Percentiles rank a stretch among this genome's conserved stretches.
phyloP scores from a whole-genome alignment of 2,329 filamentous ascomycete species.

The Verruconis gallopava region DNA sequence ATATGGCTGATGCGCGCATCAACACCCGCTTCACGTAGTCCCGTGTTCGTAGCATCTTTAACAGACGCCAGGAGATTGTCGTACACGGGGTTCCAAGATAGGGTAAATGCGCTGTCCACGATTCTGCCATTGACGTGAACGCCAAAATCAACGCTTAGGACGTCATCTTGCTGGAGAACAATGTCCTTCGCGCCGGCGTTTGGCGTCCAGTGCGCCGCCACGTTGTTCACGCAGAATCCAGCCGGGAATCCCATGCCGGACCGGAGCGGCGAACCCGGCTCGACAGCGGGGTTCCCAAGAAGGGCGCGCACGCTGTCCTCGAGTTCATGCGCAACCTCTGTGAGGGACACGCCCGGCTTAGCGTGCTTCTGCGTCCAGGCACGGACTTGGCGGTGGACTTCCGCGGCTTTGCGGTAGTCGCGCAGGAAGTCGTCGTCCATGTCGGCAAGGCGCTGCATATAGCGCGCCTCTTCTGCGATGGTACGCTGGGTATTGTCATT shows the following conservation, averaged over 20 bases:
- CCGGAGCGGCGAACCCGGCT: constrained; percentile 63
- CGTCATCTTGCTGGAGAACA: constrained; percentile 50
- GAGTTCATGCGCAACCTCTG: constrained; percentile 75
- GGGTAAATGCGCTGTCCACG: constrained; percentile 58
- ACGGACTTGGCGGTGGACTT: constrained; percentile 78
- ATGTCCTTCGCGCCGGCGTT: constrained; percentile 79
- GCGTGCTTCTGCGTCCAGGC: constrained; percentile 71
- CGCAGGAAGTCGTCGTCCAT: constrained; percentile 53
- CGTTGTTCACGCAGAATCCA: constrained; percentile 72
- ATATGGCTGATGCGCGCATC: constrained; percentile 82
- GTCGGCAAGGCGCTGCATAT: constrained; percentile 66
- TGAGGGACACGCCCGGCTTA: constrained; percentile 67
- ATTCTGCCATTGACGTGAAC: constrained; percentile 59
- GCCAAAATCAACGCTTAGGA: constrained; percentile 63
- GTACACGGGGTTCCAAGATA: constrained; percentile 55
- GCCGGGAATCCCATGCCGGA: constrained; percentile 81
- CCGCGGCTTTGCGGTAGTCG: constrained; percentile 75
- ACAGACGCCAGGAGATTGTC: constrained; percentile 54
- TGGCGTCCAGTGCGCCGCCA: constrained; percentile 75
- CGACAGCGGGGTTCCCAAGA: constrained; percentile 61
- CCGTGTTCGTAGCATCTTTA: constrained; percentile 57
- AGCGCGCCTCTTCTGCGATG: constrained; percentile 71
- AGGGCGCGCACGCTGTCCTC: constrained; percentile 68
- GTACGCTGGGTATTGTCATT: constrained; percentile 69
- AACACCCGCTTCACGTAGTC: constrained; percentile 77